Percentiles rank a stretch among this genome's conserved stretches.
Conservation (phyloP, 441 rosid genomes). For the Euphorbia celastroides region DNA sequence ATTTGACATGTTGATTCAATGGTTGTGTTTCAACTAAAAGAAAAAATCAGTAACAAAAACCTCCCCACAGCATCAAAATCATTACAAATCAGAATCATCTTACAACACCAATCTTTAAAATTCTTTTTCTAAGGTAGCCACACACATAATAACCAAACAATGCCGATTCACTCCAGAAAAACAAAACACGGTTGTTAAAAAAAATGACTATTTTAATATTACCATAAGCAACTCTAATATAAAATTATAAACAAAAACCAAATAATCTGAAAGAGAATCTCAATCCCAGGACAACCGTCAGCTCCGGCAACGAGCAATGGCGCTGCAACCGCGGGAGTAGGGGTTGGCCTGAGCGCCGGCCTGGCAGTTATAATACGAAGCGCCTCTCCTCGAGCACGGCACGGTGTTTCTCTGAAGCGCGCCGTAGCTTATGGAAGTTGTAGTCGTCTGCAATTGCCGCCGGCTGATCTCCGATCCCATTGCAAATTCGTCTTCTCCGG, state of each 20-base stretch:
- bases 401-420: slow-evolving; percentile 69
- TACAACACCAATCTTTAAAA: no score
- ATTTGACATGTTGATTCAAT: no score
- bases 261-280: neutral
- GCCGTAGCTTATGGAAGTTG: slow-evolving; percentile 65
- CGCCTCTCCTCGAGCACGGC: slow-evolving; percentile 88
- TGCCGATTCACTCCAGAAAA: no score
- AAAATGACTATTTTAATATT: neutral
- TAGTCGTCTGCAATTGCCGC: slow-evolving; percentile 53
- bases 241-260: neutral
- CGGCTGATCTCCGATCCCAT: slow-evolving; percentile 68
- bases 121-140: no score
- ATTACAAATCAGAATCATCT: neutral
- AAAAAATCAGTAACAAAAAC: no score
- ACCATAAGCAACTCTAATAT: neutral
- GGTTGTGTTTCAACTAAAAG: no score
- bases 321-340: slow-evolving; percentile 78
- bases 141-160: no score
- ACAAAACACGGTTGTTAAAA: no score
- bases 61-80: neutral
- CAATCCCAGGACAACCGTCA: neutral
- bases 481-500: slow-evolving; percentile 32
- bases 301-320: slow-evolving; percentile 62
- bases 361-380: slow-evolving; percentile 86
- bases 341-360: slow-evolving; percentile 78